These are phyloP conservation scores for Lotus japonicus DNA, from an alignment of 306 rosid species.

Conservation along the genomic window DNA sequence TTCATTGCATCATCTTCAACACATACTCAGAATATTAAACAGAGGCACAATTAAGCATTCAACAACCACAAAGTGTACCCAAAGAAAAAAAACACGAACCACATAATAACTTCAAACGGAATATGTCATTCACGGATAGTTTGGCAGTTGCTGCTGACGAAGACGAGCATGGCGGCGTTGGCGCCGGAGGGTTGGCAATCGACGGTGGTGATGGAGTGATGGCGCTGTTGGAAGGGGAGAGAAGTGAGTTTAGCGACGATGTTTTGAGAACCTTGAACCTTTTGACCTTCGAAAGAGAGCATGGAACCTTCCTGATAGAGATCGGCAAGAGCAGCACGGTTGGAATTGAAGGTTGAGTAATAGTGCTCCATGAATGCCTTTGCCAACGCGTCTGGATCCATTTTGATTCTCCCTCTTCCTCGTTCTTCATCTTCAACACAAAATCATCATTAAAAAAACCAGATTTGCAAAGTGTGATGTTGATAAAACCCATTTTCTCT, in stretches of 20 bases:
- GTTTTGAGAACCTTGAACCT: slow-evolving; percentile 67
- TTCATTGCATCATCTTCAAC: too few relatives aligned
- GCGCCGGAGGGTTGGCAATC: slow-evolving; percentile 88
- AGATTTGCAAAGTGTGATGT: too few relatives aligned
- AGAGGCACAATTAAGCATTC: too few relatives aligned
- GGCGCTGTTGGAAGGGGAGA: slow-evolving; percentile 93
- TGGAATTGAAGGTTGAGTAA: slow-evolving; percentile 66
- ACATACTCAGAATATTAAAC: too few relatives aligned
- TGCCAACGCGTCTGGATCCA: slow-evolving; percentile 85
- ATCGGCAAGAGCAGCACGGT: slow-evolving; percentile 35
- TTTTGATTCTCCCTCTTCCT: neutral
- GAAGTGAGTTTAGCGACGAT: slow-evolving; percentile 73
- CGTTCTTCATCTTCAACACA: neutral
- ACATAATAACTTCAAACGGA: too few relatives aligned
- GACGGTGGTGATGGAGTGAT: slow-evolving; percentile 73
- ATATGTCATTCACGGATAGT: too few relatives aligned
- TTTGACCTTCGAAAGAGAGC: slow-evolving; percentile 92
- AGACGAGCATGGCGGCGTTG: slow-evolving; percentile 78
- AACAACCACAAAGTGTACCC: too few relatives aligned
- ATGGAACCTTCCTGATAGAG: slow-evolving; percentile 79
- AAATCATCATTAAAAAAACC: too few relatives aligned
- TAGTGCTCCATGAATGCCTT: slow-evolving; percentile 92
- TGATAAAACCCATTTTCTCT: too few relatives aligned
- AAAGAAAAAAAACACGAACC: too few relatives aligned
- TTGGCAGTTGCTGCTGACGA: slow-evolving; percentile 86